These are phyloP conservation scores for Craspedostauros australis DNA, from an alignment of 108 stramenopile genomes.

Conservation along the genomic window DNA sequence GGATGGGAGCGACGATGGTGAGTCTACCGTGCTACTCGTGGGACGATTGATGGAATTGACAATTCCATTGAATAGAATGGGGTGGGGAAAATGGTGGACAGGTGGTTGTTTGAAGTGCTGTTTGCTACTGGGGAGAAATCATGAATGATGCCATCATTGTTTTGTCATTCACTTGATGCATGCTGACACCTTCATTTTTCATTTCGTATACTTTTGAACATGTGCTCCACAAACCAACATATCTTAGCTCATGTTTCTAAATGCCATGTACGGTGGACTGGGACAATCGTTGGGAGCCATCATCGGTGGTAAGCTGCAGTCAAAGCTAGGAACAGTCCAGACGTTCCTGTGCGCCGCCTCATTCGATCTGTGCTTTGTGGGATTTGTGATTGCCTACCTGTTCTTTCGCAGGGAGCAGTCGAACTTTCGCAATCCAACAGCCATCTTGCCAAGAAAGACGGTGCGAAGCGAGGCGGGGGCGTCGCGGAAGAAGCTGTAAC, in stretches of 20 bases:
- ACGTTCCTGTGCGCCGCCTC: conserved; percentile 67
- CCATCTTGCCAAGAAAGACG: too few relatives aligned
- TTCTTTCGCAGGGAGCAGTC: conserved; percentile 46
- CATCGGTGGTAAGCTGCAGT: conserved; percentile 85
- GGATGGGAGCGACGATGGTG: conserved; percentile 87
- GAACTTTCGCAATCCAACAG: conserved; percentile 30
- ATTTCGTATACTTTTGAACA: too few relatives aligned
- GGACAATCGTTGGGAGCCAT: conserved; percentile 92
- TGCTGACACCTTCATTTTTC: too few relatives aligned
- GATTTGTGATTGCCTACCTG: conserved; percentile 55
- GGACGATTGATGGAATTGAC: background rate
- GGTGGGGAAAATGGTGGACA: too few relatives aligned
- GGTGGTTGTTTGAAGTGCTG: too few relatives aligned
- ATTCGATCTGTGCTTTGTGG: conserved; percentile 69
- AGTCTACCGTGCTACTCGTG: conserved; percentile 10
- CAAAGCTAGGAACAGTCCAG: conserved; percentile 64
- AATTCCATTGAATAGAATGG: background rate
- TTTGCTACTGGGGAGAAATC: too few relatives aligned
- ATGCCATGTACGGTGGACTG: conserved; percentile 94
- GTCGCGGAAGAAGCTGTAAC: too few relatives aligned
- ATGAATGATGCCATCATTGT: too few relatives aligned
- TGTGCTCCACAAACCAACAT: too few relatives aligned
- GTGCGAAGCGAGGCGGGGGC: too few relatives aligned
- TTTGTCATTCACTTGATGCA: too few relatives aligned
- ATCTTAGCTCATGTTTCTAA: conserved; percentile 77